Percentiles rank a stretch among this genome's conserved stretches.
phyloP scores from a whole-genome alignment of 2,329 filamentous ascomycete genomes.

The Fusarium concolor region DNA sequence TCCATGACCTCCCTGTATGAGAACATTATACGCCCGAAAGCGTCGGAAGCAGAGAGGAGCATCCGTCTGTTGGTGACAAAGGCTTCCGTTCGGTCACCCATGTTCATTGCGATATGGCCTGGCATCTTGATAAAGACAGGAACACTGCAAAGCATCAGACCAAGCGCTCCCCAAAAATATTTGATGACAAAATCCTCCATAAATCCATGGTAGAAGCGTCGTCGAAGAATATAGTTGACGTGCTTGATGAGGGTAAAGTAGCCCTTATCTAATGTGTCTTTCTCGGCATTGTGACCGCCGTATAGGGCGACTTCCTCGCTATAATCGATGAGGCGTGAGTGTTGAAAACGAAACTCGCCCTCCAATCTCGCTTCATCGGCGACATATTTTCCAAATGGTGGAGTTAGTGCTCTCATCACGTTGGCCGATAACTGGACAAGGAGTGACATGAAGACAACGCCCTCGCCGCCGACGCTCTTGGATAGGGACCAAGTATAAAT shows the following conservation, averaged over 20 bases:
- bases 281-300: slow-evolving; percentile 90
- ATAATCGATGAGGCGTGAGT: slow-evolving; percentile 94
- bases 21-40: slow-evolving; percentile 96
- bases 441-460: slow-evolving; percentile 93
- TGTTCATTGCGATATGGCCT: slow-evolving; percentile 70
- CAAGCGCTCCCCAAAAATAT: slow-evolving; percentile 97
- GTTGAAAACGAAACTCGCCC: slow-evolving; percentile 95
- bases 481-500: slow-evolving; percentile 97
- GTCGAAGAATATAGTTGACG: slow-evolving; percentile 92
- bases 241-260: slow-evolving; percentile 99
- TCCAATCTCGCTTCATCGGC: slow-evolving; percentile 95
- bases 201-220: slow-evolving; percentile 95
- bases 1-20: slow-evolving; percentile 98
- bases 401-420: slow-evolving; percentile 93
- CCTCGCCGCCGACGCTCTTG: slow-evolving; percentile 94
- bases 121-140: slow-evolving; percentile 97
- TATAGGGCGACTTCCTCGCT: slow-evolving; percentile 96
- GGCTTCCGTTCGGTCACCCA: slow-evolving; percentile 78
- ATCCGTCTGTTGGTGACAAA: slow-evolving; percentile 96
- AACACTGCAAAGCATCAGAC: slow-evolving; percentile 90
- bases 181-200: slow-evolving; percentile 99
- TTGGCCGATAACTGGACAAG: slow-evolving; percentile 93
- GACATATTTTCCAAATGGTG: slow-evolving; percentile 97
- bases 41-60: slow-evolving; percentile 92
- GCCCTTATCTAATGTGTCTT: slow-evolving; percentile 95